Evolutionary conservation across 345 rosid species (phyloP), one percentile per base, ranked within the genome.

Genomic region (Murraya koenigii): DNA sequence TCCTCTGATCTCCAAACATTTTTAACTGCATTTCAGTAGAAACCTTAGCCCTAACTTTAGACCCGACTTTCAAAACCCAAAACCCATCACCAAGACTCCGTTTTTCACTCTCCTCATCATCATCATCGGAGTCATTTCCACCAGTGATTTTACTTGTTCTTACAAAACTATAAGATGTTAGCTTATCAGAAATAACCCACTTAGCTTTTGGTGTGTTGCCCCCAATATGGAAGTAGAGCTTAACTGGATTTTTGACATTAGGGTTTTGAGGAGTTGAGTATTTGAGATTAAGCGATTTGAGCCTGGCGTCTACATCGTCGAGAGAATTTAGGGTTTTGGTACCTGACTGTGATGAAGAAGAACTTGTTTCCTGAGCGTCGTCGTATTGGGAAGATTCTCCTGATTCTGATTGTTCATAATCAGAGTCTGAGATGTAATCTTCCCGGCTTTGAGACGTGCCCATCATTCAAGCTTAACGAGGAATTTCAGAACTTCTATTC

Each of bases 171-270:
- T 91, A 93, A 3, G 93, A 81, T 2, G 94, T 80, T 20, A 86
- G 54, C 69, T 91, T 93, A 38, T 92, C 94, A 1, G 94, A 78
- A 39, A 89, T 19, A 62, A 90, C 60, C 98, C 99, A 93, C 82
- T 91, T 95, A 66, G 99, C 96, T 74, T 82, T 84, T 2, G 98
- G 97, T 23, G 97, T 89, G 85, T 85, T 89, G 33, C 98, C 99
- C 17, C 96, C 96, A 39, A 93, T 78, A 44, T 95, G 93, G 39
- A 91, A 94, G 78, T 92, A 91, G 30, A 93, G 96, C 89, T 92
- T 93, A 7, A 93, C 98, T 8, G 89, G 86, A 77, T 89, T 85
- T 74, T 69, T 86, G 62, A 80, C 66, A 78, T 78, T 85, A 36
- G 84, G 85, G 30, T 54, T 77, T 54, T 7, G 80, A 1, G 69